phyloP scores from a whole-genome alignment of 495 filamentous ascomycete genomes.

The Lophiostoma macrostomum region DNA sequence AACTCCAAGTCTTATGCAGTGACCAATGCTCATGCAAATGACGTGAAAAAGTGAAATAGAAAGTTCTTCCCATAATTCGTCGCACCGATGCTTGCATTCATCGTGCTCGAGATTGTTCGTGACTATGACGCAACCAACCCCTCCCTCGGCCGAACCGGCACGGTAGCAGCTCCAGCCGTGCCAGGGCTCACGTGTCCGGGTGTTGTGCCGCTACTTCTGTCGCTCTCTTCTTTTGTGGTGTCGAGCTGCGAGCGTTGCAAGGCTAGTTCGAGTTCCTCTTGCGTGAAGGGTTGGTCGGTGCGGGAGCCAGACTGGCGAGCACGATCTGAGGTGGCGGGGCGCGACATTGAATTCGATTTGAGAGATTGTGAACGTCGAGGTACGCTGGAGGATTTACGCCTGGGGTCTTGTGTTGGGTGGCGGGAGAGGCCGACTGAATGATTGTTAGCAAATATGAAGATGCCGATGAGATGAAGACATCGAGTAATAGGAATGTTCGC shows the following conservation, averaged over 20 bases:
- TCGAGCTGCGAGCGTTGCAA: slow-evolving; percentile 37
- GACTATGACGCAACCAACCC: too few relatives aligned
- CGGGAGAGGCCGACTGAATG: slow-evolving; percentile 31
- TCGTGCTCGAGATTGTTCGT: too few relatives aligned
- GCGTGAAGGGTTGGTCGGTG: slow-evolving; percentile 34
- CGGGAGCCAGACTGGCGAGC: not conserved
- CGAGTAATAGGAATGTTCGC: too few relatives aligned
- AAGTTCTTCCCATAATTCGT: too few relatives aligned
- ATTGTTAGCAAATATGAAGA: slow-evolving; percentile 1
- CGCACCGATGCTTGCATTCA: too few relatives aligned
- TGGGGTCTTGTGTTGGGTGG: slow-evolving; percentile 22
- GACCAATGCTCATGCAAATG: too few relatives aligned
- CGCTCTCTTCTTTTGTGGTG: slow-evolving; percentile 14
- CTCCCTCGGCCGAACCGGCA: not conserved
- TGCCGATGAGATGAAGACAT: too few relatives aligned
- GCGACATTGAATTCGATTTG: slow-evolving; percentile 14
- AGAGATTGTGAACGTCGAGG: slow-evolving; percentile 23
- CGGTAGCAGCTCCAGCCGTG: too few relatives aligned
- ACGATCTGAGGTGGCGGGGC: slow-evolving; percentile 12
- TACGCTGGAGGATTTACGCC: slow-evolving; percentile 10
- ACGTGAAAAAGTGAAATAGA: too few relatives aligned
- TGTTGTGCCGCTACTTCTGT: slow-evolving; percentile 3
- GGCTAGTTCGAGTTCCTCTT: slow-evolving; percentile 37
- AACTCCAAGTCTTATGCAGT: too few relatives aligned
- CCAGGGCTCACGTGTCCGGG: too few relatives aligned